Conservation (phyloP, 2,329 filamentous ascomycete species). For the Aureobasidium sp. region DNA sequence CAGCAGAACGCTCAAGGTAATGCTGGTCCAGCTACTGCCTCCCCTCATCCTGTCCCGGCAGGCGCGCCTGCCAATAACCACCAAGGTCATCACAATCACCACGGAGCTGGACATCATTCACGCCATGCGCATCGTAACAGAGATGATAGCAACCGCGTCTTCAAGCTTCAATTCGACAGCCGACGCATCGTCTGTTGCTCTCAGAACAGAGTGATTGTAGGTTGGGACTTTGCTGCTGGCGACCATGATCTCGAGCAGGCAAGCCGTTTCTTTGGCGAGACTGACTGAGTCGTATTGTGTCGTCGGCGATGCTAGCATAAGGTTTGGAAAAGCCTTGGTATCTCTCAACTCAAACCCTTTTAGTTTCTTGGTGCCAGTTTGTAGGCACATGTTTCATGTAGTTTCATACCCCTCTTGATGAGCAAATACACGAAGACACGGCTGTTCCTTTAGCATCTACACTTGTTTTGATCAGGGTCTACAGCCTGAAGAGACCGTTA, state of each 20-base stretch:
- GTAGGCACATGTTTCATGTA: neutral
- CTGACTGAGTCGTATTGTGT: slow-evolving; percentile 15
- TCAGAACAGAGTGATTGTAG: slow-evolving; percentile 84
- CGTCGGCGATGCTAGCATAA: neutral
- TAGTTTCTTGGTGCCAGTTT: no score
- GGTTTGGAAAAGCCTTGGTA: neutral
- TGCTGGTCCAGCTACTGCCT: neutral
- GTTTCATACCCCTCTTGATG: neutral
- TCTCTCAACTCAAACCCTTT: neutral
- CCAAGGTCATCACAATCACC: slow-evolving; percentile 2
- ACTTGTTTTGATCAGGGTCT: neutral
- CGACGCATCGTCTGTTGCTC: slow-evolving; percentile 90
- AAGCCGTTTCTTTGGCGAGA: slow-evolving; percentile 20
- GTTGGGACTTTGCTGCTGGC: slow-evolving; percentile 93
- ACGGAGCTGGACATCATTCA: neutral
- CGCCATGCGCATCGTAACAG: slow-evolving; percentile 19
- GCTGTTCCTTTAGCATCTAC: neutral
- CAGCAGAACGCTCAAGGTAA: slow-evolving; percentile 34
- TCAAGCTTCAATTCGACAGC: slow-evolving; percentile 95
- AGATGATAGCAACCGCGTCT: slow-evolving; percentile 58
- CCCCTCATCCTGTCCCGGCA: no score
- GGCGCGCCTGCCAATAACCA: slow-evolving; percentile 15
- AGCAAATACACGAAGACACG: neutral
- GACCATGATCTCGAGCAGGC: slow-evolving; percentile 54
- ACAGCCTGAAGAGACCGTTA: neutral